These are phyloP conservation scores for Eucalyptus camaldulensis DNA, from an alignment of 345 rosid genomes.

Conservation along the genomic window DNA sequence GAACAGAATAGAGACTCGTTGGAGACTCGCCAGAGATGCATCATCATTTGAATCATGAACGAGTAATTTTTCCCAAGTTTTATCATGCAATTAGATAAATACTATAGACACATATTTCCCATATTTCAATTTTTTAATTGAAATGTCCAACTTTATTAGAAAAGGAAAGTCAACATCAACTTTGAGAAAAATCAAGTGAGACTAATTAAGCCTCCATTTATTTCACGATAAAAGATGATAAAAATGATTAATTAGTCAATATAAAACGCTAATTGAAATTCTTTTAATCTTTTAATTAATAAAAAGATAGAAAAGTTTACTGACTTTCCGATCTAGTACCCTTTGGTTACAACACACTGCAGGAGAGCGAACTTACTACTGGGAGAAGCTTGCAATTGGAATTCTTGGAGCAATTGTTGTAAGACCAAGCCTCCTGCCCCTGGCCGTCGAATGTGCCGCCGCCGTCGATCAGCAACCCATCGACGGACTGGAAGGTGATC, in stretches of 20 bases:
- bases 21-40: too few species aligned
- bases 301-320: neutral
- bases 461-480: constrained; percentile 1
- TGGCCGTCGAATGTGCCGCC: constrained; percentile 8
- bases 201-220: neutral
- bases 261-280: neutral
- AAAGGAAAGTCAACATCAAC: neutral
- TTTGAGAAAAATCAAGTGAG: neutral
- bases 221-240: too few species aligned
- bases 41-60: neutral
- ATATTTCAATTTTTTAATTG: neutral
- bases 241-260: too few species aligned
- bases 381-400: constrained; percentile 5
- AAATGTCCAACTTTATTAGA: neutral
- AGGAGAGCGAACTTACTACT: neutral
- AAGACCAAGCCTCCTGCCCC: constrained; percentile 11
- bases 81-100: neutral
- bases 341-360: too few species aligned
- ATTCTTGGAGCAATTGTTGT: neutral
- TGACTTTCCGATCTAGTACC: too few species aligned
- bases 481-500: constrained; percentile 3
- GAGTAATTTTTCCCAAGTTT: neutral
- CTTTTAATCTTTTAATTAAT: neutral
- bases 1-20: neutral
- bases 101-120: neutral